phyloP scores from a whole-genome alignment of 1,284 basidiomycete genomes.

The Laetiporus sulphureus region DNA sequence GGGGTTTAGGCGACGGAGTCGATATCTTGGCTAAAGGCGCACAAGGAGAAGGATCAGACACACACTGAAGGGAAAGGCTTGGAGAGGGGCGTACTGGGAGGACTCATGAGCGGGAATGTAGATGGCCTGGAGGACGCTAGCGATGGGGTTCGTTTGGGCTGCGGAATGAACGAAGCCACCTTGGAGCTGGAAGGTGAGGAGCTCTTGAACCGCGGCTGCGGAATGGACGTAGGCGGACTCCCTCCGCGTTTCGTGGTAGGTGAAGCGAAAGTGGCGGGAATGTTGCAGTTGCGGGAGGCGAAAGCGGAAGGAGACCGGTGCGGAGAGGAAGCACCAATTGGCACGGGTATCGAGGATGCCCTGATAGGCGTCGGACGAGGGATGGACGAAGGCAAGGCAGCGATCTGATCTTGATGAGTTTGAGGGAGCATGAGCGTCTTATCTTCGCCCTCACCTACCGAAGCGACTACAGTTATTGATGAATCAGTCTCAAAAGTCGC shows the following conservation, averaged over 20 bases:
- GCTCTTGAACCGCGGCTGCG: conserved; percentile 31
- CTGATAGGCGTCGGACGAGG: conserved; percentile 38
- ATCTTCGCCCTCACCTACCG: conserved; percentile 27
- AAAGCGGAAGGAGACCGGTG: conserved; percentile 18
- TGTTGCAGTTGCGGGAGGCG: conserved; percentile 15
- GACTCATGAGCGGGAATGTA: conserved; percentile 25
- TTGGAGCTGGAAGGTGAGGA: conserved; percentile 21
- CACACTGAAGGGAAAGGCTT: conserved; percentile 24
- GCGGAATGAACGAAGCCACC: conserved; percentile 45
- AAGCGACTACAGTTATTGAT: conserved; percentile 13
- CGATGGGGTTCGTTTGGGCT: conserved; percentile 31
- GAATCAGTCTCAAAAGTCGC: conserved; percentile 14
- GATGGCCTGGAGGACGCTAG: conserved; percentile 17
- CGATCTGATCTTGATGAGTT: conserved; percentile 11
- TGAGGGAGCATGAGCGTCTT: conserved; percentile 18
- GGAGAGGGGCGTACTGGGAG: conserved; percentile 20
- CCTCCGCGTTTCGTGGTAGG: conserved; percentile 45
- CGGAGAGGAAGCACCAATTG: conserved; percentile 12
- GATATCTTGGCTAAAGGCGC: conserved; percentile 4
- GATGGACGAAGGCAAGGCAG: conserved; percentile 43
- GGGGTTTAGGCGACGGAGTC: conserved; percentile 4
- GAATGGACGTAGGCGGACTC: conserved; percentile 40
- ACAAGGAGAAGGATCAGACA: conserved; percentile 13
- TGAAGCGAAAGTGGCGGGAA: conserved; percentile 26
- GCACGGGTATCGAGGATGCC: conserved; percentile 21